A percentile compares a stretch with the other conserved stretches of the same genome.
These are phyloP conservation scores for Phytophthora ohioensis DNA, from an alignment of 352 stramenopile species.

Conservation along the genomic window DNA sequence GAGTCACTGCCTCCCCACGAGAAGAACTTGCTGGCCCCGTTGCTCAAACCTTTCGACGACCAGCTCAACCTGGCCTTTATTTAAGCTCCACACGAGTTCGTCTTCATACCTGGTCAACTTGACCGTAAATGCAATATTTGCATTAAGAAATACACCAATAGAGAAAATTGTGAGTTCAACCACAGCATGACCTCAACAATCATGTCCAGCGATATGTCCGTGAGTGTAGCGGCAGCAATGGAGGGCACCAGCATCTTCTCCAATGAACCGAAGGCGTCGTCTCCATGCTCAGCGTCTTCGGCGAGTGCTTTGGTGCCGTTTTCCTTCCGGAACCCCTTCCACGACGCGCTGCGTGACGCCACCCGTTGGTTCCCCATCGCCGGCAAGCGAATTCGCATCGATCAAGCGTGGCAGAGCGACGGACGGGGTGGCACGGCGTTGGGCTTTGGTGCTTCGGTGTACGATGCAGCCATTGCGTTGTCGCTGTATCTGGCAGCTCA, in stretches of 20 bases:
- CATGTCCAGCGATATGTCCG: neutral
- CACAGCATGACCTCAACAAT: slow-evolving; percentile 12
- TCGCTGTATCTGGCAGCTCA: slow-evolving; percentile 79
- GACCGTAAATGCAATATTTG: slow-evolving; percentile 33
- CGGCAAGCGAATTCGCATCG: slow-evolving; percentile 61
- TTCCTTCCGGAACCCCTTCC: slow-evolving; percentile 79
- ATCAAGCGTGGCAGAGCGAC: slow-evolving; percentile 83
- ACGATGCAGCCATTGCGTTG: slow-evolving; percentile 80
- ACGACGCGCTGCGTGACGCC: slow-evolving; percentile 73
- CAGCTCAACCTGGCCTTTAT: slow-evolving; percentile 91
- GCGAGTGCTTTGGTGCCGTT: slow-evolving; percentile 65
- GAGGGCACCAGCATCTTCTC: slow-evolving; percentile 15
- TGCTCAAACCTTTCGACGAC: slow-evolving; percentile 89
- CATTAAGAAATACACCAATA: slow-evolving; percentile 37
- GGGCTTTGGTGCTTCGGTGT: slow-evolving; percentile 86
- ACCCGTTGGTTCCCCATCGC: slow-evolving; percentile 77
- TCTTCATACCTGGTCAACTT: too few relatives aligned
- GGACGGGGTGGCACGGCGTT: slow-evolving; percentile 74
- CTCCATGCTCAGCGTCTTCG: slow-evolving; percentile 14
- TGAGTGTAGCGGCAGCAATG: slow-evolving; percentile 25
- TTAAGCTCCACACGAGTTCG: slow-evolving; percentile 35
- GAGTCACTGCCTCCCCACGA: slow-evolving; percentile 84
- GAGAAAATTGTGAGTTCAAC: slow-evolving; percentile 1
- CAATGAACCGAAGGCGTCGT: neutral
- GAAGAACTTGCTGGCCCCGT: slow-evolving; percentile 80